phyloP scores from a whole-genome alignment of 108 stramenopile genomes.

The Phaeodactylum tricornutum region DNA sequence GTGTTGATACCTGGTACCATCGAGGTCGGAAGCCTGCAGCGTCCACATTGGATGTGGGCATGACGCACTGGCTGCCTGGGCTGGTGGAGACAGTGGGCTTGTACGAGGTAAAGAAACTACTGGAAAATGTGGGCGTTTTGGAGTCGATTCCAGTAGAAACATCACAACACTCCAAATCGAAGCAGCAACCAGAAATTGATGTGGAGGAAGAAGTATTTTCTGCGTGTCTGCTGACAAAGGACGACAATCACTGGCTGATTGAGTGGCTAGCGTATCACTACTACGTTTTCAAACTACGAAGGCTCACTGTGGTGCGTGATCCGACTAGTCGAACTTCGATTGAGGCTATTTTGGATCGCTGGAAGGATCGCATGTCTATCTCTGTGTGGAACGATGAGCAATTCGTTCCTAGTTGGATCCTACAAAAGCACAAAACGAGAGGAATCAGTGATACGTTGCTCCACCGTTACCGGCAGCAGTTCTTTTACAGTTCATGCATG shows the following conservation, averaged over 20 bases:
- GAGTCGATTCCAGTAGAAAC: too few species aligned
- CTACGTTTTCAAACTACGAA: slow-evolving; percentile 25
- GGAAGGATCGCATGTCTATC: slow-evolving; percentile 15
- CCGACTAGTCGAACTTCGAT: slow-evolving; percentile 17
- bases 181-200: too few species aligned
- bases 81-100: not conserved
- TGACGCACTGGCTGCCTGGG: not conserved
- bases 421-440: not conserved
- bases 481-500: slow-evolving; percentile 18
- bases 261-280: slow-evolving; percentile 51
- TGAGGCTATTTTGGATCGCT: slow-evolving; percentile 17
- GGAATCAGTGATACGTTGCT: not conserved
- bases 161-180: not conserved
- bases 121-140: slow-evolving; percentile 7
- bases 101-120: not conserved
- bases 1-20: not conserved
- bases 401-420: slow-evolving; percentile 13
- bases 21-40: not conserved
- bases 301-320: slow-evolving; percentile 35
- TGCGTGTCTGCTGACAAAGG: slow-evolving; percentile 36
- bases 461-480: slow-evolving; percentile 14
- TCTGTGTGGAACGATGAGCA: slow-evolving; percentile 28
- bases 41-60: not conserved
- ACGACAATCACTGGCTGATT: slow-evolving; percentile 25
- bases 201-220: slow-evolving; percentile 12